Base-by-base conservation (phyloP, 228 moss, liverwort and hornwort genomes). In the Sphagnum magellanicum region DNA sequence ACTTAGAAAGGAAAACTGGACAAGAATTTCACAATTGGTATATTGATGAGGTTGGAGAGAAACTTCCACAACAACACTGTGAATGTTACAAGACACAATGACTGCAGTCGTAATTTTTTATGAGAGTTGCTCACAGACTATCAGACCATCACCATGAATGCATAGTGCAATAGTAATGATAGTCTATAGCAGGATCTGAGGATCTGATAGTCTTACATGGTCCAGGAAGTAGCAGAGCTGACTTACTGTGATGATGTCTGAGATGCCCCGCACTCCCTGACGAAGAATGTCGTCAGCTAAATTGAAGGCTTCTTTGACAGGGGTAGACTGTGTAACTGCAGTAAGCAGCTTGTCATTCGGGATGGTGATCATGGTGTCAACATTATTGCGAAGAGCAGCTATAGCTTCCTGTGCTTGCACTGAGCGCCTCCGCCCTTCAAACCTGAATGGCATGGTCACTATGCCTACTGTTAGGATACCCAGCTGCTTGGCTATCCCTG, bases 331-430 rank as follows among this genome's bases (percentile, higher is more conserved):
- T 50, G 83, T 77, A 61, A 84, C 83, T 11, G 83, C 83, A 60
- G 77, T 80, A 9, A 84, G 65, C 32, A 84, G 74, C 72, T 84
- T 84, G 52, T 84, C 83, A 68, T 84, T 84, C 6, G 83, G 83
- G 12, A 84, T 84, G 14, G 79, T 79, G 63, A 84, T 84, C 57
- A 84, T 57, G 50, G 83, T 84, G 67, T 84, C 83, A 16, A 84
- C 83, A 16, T 77, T 80, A 71, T 77, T 84, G 64, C 83, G 79
- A 69, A 84, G 64, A n/a, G 80, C 83, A 6, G 79, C 77, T 70
- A 84, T 77, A 63, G 71, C 83, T 75, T 84, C 83, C n/a, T 84
- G 83, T 7, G 83, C 83, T 75, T 84, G 83, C 1, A 84, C 75
- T 12, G 80, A 74, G 74, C 83, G 74, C 77, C 83, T 77, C 16